Base-by-base conservation (phyloP, 148 eudicot genomes). In the Camellia granthamiana region DNA sequence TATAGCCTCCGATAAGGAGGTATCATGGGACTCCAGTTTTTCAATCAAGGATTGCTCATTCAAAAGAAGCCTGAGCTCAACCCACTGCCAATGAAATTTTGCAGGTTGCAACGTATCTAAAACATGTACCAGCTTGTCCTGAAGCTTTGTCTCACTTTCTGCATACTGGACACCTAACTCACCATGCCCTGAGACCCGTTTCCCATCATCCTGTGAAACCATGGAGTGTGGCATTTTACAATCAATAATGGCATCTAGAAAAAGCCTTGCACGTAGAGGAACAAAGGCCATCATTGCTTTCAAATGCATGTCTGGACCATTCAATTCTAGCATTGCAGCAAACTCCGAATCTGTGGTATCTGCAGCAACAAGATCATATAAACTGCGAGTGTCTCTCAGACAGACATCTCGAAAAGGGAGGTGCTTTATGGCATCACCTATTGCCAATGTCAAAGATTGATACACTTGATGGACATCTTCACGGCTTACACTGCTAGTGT, bases 81-180 rank as follows among this genome's bases (percentile, higher is more conserved):
- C 90, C 99, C 99, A 97, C 84, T 97, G 99, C 99, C 99, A 97
- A 85, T 97, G 98, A 84, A 97, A 94, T 78, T 90, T 97, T 5
- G 99, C 98, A 78, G 97, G 97, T 82, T 97, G 99, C 88, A 97
- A 83, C 11, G 88, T 84, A 85, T 97, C 97, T 63, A 97, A 85
- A 84, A 92, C 87, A 85, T 92, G 83, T 62, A 91, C 93, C 77
- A 94, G 89, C 84, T 87, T 90, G 76, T 93, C 90, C 15, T 88
- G 87, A 82, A 91, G 89, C 80, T 91, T 97, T 66, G 87, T 81
- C 81, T 88, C 95, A 63, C 84, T 89, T 65, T 93, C 97, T 64
- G 77, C 88, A 73, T 78, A 72, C 23, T 81, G 87, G 70, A 84
- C 60, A 83, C 87, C 89, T 41, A 83, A 67, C 62, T 89, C 92